phyloP scores from a whole-genome alignment of 768 basidiomycete genomes.

The Amanita rubescens region DNA sequence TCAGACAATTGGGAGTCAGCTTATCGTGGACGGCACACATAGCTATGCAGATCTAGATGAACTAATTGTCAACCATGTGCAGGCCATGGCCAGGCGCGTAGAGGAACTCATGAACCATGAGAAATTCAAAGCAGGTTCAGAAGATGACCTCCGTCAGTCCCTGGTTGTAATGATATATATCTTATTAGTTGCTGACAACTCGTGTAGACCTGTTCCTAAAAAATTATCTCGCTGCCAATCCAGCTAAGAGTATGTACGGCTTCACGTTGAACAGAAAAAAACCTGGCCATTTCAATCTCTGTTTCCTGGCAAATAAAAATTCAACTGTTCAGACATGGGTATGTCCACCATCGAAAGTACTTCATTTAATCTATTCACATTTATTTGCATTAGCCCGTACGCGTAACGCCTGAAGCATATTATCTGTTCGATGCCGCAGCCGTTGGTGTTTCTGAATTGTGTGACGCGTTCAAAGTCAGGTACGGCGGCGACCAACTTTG shows the following conservation, averaged over 20 bases:
- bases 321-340: conserved; percentile 91
- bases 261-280: conserved; percentile 85
- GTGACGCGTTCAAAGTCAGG: conserved; percentile 95
- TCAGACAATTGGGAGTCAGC: conserved; percentile 52
- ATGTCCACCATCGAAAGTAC: conserved; percentile 20
- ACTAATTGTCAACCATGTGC: conserved; percentile 92
- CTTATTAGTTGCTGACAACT: neutral
- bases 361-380: conserved; percentile 4
- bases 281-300: conserved; percentile 90
- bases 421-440: conserved; percentile 87
- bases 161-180: conserved; percentile 2
- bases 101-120: conserved; percentile 95
- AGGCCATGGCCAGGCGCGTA: conserved; percentile 86
- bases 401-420: conserved; percentile 84
- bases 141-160: conserved; percentile 86
- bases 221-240: conserved; percentile 89
- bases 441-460: conserved; percentile 86
- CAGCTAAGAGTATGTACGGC: conserved; percentile 91
- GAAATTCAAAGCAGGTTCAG: conserved; percentile 84
- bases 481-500: conserved; percentile 20
- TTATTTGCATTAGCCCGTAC: conserved; percentile 55
- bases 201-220: conserved; percentile 73
- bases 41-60: conserved; percentile 93
- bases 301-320: conserved; percentile 89
- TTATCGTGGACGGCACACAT: conserved; percentile 71